phyloP scores from a whole-genome alignment of 139 green algal genomes.

The Chlorella sp. region DNA sequence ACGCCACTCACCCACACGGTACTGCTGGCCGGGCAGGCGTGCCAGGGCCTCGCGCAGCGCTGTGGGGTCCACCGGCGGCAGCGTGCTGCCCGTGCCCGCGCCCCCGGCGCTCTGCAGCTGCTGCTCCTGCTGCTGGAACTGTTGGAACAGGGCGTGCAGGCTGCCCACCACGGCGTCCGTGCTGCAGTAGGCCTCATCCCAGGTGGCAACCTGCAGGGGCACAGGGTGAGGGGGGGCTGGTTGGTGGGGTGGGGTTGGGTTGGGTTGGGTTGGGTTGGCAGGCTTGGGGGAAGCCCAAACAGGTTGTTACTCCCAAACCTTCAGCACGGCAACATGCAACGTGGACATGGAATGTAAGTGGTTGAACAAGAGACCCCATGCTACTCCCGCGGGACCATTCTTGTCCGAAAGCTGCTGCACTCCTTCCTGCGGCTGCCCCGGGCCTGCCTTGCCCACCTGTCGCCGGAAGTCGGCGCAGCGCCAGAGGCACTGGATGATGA shows the following conservation, averaged over 20 bases:
- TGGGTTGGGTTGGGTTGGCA: too few relatives aligned
- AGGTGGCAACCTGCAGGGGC: neutral
- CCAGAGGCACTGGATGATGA: constrained; percentile 76
- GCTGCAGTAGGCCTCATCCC: neutral
- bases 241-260: too few relatives aligned
- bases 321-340: too few relatives aligned
- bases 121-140: constrained; percentile 44
- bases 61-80: constrained; percentile 59
- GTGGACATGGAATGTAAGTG: too few relatives aligned
- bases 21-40: constrained; percentile 20
- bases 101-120: neutral
- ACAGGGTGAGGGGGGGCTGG: neutral
- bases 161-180: constrained; percentile 55
- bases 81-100: neutral
- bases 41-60: constrained; percentile 72
- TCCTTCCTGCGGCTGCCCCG: too few relatives aligned
- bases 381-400: too few relatives aligned
- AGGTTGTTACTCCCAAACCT: too few relatives aligned
- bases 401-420: too few relatives aligned
- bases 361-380: too few relatives aligned
- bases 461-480: constrained; percentile 14
- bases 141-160: constrained; percentile 62
- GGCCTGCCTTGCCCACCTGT: neutral
- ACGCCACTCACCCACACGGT: neutral
- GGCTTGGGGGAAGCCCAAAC: too few relatives aligned